These are phyloP conservation scores for Mikania micrantha DNA, from an alignment of 129 eudicot genomes.

Conservation along the genomic window DNA sequence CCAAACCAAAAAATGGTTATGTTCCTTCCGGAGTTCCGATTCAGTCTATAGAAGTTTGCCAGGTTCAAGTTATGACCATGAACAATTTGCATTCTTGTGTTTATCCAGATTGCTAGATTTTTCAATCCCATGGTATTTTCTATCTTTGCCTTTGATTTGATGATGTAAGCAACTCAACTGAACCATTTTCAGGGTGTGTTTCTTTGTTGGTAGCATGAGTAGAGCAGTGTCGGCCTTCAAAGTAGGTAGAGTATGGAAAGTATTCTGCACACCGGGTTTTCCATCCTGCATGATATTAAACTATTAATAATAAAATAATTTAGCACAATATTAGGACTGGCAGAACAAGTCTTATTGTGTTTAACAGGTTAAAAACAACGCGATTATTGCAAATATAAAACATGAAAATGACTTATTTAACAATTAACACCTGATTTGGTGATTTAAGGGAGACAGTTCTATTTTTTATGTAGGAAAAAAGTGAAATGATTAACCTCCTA, in stretches of 20 bases:
- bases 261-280: conserved; percentile 64
- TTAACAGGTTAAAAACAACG: no score
- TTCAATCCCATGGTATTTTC: conserved; percentile 50
- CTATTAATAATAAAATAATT: background rate
- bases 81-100: conserved; percentile 4
- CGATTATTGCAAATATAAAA: no score
- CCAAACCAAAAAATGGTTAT: conserved; percentile 4
- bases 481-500: no score
- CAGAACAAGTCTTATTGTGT: no score
- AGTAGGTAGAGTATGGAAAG: conserved; percentile 79
- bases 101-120: conserved; percentile 44
- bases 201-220: conserved; percentile 20
- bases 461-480: no score
- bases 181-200: conserved; percentile 39
- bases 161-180: conserved; percentile 23
- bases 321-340: no score
- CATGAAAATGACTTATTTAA: no score
- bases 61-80: background rate
- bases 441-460: no score
- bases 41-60: background rate
- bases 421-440: no score
- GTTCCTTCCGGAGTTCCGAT: background rate
- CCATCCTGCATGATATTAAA: conserved; percentile 64
- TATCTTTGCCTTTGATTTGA: conserved; percentile 47
- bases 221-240: conserved; percentile 66